Conservation (phyloP, 352 stramenopile species). For the Blastocystis sp. region DNA sequence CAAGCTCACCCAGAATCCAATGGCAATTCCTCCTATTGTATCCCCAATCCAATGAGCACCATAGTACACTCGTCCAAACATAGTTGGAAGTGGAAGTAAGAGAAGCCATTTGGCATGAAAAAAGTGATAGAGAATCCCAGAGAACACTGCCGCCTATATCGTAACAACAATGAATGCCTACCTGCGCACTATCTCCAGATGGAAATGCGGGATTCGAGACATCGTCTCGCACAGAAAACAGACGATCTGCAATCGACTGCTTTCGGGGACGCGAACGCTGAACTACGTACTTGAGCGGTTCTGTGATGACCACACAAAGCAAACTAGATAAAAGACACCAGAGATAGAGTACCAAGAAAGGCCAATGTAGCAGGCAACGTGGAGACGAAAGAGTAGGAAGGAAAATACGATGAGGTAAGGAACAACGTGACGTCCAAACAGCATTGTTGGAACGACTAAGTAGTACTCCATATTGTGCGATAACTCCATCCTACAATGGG, state of each 20-base stretch:
- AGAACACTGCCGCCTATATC: background rate
- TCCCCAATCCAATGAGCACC: constrained; percentile 52
- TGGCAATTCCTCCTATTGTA: background rate
- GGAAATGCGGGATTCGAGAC: constrained; percentile 25
- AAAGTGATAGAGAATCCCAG: background rate
- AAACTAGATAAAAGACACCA: background rate
- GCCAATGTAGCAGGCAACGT: constrained; percentile 7
- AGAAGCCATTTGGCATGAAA: background rate
- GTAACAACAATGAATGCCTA: background rate
- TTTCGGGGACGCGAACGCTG: background rate
- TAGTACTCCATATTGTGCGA: background rate
- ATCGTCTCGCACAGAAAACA: constrained; percentile 35
- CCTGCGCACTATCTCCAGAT: constrained; percentile 30
- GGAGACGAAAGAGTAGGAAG: constrained; percentile 7
- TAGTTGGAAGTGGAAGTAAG: constrained; percentile 33
- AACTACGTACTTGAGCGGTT: background rate
- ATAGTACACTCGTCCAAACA: constrained; percentile 48
- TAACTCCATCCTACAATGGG: constrained; percentile 1
- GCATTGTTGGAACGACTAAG: constrained; percentile 15
- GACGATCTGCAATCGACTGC: background rate
- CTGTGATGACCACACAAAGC: constrained; percentile 14
- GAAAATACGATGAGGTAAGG: background rate
- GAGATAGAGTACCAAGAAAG: background rate
- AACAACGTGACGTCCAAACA: constrained; percentile 39
- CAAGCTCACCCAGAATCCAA: background rate